These are phyloP conservation scores for Starmera quercuum DNA, from an alignment of 805 yeast species.

Conservation along the genomic window DNA sequence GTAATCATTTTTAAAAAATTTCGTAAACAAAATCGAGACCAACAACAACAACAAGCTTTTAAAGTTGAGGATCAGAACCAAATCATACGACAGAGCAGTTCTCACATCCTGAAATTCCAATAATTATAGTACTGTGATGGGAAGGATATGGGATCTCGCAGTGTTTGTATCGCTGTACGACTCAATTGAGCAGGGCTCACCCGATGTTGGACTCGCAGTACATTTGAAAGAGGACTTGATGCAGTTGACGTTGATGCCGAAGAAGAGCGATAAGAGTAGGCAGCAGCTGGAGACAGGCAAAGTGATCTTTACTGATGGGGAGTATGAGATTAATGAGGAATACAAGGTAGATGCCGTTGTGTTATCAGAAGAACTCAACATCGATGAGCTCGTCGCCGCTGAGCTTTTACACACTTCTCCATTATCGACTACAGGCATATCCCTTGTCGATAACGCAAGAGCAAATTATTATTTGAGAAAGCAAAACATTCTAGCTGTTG, in stretches of 20 bases:
- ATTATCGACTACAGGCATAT: slow-evolving; percentile 32
- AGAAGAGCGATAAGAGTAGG: slow-evolving; percentile 40
- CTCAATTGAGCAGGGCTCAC: slow-evolving; percentile 23
- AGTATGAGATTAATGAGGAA: slow-evolving; percentile 53
- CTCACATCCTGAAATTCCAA: too few species aligned
- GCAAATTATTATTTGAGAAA: slow-evolving; percentile 62
- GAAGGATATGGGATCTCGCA: slow-evolving; percentile 1
- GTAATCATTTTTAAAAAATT: too few species aligned
- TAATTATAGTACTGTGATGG: too few species aligned
- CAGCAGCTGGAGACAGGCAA: slow-evolving; percentile 36
- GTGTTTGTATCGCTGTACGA: slow-evolving; percentile 10
- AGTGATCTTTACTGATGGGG: slow-evolving; percentile 44
- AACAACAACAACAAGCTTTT: too few species aligned
- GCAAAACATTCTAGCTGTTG: slow-evolving; percentile 65
- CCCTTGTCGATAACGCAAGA: slow-evolving; percentile 53
- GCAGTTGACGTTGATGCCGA: slow-evolving; percentile 32
- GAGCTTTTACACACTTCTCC: slow-evolving; percentile 51
- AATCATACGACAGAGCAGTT: too few species aligned
- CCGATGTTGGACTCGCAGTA: slow-evolving; percentile 17
- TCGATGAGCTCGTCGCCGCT: slow-evolving; percentile 75
- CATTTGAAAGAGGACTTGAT: slow-evolving; percentile 38
- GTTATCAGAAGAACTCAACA: slow-evolving; percentile 55
- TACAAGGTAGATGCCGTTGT: slow-evolving; percentile 54
- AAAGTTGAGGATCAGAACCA: too few species aligned
- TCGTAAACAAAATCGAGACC: too few species aligned